phyloP scores from a whole-genome alignment of 345 rosid genomes.

The Hirschfeldia incana region DNA sequence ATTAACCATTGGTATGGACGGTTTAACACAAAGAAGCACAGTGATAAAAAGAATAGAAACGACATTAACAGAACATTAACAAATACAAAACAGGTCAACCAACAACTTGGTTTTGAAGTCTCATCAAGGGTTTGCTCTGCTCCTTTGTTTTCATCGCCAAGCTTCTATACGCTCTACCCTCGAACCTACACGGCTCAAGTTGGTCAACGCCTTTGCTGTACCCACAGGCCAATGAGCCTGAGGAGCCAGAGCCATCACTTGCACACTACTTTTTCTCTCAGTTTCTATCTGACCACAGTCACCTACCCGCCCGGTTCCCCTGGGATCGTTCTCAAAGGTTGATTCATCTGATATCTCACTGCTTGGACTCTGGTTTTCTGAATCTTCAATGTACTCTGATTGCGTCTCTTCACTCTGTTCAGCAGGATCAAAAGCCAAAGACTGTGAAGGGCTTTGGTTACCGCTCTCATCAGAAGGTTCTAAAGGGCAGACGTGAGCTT shows the following conservation, averaged over 20 bases:
- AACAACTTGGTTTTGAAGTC: slow-evolving; percentile 13
- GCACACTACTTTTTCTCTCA: slow-evolving; percentile 33
- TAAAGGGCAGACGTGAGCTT: not conserved
- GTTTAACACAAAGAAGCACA: slow-evolving; percentile 14
- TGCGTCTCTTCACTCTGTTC: slow-evolving; percentile 47
- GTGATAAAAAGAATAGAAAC: slow-evolving; percentile 7
- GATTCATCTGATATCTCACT: slow-evolving; percentile 31
- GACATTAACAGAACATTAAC: slow-evolving; percentile 25
- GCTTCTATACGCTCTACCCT: slow-evolving; percentile 69
- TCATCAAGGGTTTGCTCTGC: slow-evolving; percentile 6
- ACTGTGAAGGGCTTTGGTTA: not conserved
- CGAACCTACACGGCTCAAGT: slow-evolving; percentile 60
- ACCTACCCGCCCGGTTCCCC: slow-evolving; percentile 21
- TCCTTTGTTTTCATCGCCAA: slow-evolving; percentile 49
- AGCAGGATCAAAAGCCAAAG: slow-evolving; percentile 25
- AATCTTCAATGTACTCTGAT: slow-evolving; percentile 42
- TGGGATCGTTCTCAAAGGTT: slow-evolving; percentile 11
- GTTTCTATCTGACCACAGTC: slow-evolving; percentile 35
- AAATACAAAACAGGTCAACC: slow-evolving; percentile 9
- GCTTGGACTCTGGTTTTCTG: slow-evolving; percentile 29
- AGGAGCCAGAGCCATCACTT: slow-evolving; percentile 41
- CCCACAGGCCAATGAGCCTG: slow-evolving; percentile 36
- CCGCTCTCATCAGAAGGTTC: not conserved
- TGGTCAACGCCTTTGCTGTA: slow-evolving; percentile 49
- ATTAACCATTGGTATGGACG: slow-evolving; percentile 5